These are phyloP conservation scores for Micromonas commoda DNA, from an alignment of 139 green algal species.

Conservation along the genomic window DNA sequence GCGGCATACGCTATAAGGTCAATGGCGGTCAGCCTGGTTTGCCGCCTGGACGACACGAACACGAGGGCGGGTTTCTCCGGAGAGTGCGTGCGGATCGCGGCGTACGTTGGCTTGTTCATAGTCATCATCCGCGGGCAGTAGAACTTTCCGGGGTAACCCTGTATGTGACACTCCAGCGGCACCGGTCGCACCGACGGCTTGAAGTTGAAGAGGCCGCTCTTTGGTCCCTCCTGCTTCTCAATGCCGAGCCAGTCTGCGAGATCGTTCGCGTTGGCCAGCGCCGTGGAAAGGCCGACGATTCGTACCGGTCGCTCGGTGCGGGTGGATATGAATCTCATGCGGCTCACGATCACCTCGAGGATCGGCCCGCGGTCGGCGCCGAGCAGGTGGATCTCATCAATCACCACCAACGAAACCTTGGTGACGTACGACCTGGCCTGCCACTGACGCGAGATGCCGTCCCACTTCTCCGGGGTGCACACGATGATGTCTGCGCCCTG, in stretches of 20 bases:
- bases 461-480: constrained; percentile 95
- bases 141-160: constrained; percentile 47
- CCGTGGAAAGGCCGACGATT: constrained; percentile 91
- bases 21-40: constrained; percentile 91
- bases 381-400: constrained; percentile 98
- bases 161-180: constrained; percentile 92
- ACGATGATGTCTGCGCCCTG: constrained; percentile 87
- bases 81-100: constrained; percentile 85
- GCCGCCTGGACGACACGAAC: constrained; percentile 77
- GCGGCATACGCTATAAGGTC: constrained; percentile 91
- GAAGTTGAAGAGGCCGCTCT: constrained; percentile 99
- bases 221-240: constrained; percentile 26
- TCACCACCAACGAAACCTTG: constrained; percentile 82
- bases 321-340: constrained; percentile 68
- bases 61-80: constrained; percentile 89
- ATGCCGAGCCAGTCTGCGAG: constrained; percentile 92
- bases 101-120: constrained; percentile 98
- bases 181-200: constrained; percentile 87
- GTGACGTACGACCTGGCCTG: constrained; percentile 36
- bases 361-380: constrained; percentile 87
- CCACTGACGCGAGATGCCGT: constrained; percentile 76
- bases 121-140: constrained; percentile 83
- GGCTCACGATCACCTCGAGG: constrained; percentile 70
- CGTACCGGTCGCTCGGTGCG: constrained; percentile 53
- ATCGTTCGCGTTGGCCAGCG: constrained; percentile 89